Conservation (phyloP, 176 grass and related monocot species). For the Hordeum marinum region DNA sequence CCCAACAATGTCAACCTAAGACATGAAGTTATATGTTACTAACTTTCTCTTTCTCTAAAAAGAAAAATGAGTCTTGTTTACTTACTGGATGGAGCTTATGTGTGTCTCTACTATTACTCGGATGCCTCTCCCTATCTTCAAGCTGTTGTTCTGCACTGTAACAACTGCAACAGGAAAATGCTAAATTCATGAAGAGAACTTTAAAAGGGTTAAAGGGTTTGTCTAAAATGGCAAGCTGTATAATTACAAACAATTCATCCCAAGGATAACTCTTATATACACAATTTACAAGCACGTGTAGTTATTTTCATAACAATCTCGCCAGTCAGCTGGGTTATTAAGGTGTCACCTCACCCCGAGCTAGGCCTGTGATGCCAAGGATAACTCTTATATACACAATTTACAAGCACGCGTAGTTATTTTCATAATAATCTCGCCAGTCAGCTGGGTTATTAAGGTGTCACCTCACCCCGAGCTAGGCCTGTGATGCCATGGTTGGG, state of each 20-base stretch:
- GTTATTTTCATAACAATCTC: not conserved
- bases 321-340: not conserved
- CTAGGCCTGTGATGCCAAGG: not conserved
- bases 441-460: not conserved
- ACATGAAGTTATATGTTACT: slow-evolving; percentile 18
- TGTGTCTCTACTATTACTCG: slow-evolving; percentile 64
- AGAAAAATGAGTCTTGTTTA: slow-evolving; percentile 13
- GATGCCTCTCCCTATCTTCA: slow-evolving; percentile 86
- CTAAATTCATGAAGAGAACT: slow-evolving; percentile 2
- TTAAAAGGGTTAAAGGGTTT: not conserved
- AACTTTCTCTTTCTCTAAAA: not conserved
- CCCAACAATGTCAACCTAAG: slow-evolving; percentile 75
- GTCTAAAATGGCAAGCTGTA: not conserved
- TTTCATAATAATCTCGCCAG: not conserved
- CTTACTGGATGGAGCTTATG: slow-evolving; percentile 83
- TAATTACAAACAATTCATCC: not conserved
- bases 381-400: not conserved
- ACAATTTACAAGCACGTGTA: not conserved
- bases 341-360: too few relatives aligned
- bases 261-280: not conserved
- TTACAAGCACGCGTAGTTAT: not conserved
- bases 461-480: not conserved
- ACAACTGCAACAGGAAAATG: slow-evolving; percentile 60
- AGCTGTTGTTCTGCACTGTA: slow-evolving; percentile 59
- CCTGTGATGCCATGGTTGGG: not conserved